Conservation (phyloP, 345 rosid genomes). For the Leavenworthia alabamica region DNA sequence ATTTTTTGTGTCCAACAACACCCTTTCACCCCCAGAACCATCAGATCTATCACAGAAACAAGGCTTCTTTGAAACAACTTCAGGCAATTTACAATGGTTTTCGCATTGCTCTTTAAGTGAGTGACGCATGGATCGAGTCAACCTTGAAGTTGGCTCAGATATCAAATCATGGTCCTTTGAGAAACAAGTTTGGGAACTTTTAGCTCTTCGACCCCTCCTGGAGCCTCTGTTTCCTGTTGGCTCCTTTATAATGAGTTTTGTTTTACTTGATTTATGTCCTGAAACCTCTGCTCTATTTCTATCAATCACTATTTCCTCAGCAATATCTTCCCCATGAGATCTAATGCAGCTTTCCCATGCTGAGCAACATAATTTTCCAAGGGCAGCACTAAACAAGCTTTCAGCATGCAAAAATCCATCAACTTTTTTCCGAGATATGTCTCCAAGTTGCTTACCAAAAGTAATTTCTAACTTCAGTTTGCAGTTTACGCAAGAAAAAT, state of each 20-base stretch:
- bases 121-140: constrained; percentile 70
- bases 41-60: constrained; percentile 21
- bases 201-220: constrained; percentile 42
- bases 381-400: constrained; percentile 50
- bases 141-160: constrained; percentile 40
- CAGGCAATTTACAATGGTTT: constrained; percentile 28
- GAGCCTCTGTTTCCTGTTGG: constrained; percentile 33
- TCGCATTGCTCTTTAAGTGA: constrained; percentile 44
- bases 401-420: constrained; percentile 54
- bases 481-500: constrained; percentile 59
- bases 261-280: constrained; percentile 16
- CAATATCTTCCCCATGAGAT: constrained; percentile 34
- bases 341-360: constrained; percentile 51
- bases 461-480: constrained; percentile 53
- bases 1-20: constrained; percentile 29
- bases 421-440: constrained; percentile 42
- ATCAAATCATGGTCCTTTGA: constrained; percentile 38
- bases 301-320: constrained; percentile 12
- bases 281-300: constrained; percentile 1
- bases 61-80: constrained; percentile 23
- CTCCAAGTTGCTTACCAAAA: constrained; percentile 66
- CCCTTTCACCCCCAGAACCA: constrained; percentile 17
- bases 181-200: constrained; percentile 29
- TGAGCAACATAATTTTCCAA: constrained; percentile 48
- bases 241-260: constrained; percentile 21